Conservation (phyloP, 306 rosid genomes). For the Vicia faba region DNA sequence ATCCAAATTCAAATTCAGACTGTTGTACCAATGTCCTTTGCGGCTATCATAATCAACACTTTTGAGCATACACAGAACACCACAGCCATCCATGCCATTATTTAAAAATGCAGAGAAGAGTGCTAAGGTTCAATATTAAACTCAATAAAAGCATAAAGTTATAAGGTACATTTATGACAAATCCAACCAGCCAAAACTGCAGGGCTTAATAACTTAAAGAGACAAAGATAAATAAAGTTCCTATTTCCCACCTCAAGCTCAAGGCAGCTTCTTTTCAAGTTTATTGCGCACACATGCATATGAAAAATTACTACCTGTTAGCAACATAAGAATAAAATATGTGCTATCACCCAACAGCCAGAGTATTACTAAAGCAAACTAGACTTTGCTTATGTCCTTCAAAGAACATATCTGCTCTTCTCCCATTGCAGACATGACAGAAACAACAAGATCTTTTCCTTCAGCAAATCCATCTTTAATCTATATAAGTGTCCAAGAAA, state of each 20-base stretch:
- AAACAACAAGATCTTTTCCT: constrained; percentile 74
- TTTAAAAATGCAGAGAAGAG: not conserved
- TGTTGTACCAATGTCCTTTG: no score
- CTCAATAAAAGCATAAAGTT: constrained; percentile 13
- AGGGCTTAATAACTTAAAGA: constrained; percentile 15
- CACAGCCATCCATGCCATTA: not conserved
- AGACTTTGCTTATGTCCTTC: constrained; percentile 49
- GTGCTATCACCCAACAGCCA: constrained; percentile 43
- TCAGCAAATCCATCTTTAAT: constrained; percentile 72
- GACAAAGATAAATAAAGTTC: constrained; percentile 25
- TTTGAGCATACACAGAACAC: not conserved
- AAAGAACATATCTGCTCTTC: constrained; percentile 75
- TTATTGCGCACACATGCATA: constrained; percentile 48
- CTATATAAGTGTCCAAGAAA: constrained; percentile 36
- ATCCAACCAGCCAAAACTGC: constrained; percentile 27
- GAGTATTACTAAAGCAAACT: no score
- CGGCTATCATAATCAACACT: no score
- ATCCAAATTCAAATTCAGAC: no score
- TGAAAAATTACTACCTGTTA: constrained; percentile 38
- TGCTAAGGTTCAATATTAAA: constrained; percentile 10
- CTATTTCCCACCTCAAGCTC: constrained; percentile 24
- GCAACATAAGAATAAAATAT: constrained; percentile 23
- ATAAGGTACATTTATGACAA: constrained; percentile 10
- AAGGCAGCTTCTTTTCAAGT: constrained; percentile 32
- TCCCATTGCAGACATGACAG: constrained; percentile 83